These are phyloP conservation scores for Cynara cardunculus DNA, from an alignment of 129 eudicot genomes.

Conservation along the genomic window DNA sequence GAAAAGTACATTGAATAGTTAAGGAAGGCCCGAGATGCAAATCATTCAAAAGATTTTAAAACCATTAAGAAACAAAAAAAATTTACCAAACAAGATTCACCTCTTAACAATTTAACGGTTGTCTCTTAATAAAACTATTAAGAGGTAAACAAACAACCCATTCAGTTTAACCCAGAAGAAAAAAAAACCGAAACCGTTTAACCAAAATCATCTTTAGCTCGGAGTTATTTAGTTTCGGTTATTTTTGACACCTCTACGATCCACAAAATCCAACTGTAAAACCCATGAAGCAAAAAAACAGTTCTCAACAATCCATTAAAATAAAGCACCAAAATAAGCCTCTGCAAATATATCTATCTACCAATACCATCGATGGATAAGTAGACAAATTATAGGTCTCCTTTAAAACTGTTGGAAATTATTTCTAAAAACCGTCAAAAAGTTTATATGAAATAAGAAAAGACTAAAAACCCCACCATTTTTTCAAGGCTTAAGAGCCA, in stretches of 20 bases:
- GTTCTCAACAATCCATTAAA: constrained; percentile 5
- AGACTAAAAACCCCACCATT: constrained; percentile 2
- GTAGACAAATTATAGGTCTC: neutral
- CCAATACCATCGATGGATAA: constrained; percentile 26
- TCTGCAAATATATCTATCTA: constrained; percentile 27
- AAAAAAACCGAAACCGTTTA: too few species aligned
- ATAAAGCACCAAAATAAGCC: constrained; percentile 13
- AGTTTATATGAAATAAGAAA: neutral
- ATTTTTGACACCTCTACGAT: neutral
- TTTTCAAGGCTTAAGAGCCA: constrained; percentile 81
- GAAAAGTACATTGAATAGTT: too few species aligned
- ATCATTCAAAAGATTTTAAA: too few species aligned
- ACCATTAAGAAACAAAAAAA: too few species aligned
- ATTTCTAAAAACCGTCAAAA: constrained; percentile 15
- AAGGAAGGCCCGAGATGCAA: too few species aligned
- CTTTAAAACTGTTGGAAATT: constrained; percentile 18
- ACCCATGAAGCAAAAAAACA: constrained; percentile 5
- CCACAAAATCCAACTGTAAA: too few species aligned
- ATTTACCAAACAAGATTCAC: too few species aligned
- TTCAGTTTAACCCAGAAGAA: too few species aligned
- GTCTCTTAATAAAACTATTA: too few species aligned
- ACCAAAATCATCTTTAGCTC: neutral
- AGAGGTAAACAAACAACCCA: too few species aligned
- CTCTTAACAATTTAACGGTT: too few species aligned
- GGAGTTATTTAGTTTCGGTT: neutral